Base-by-base conservation (phyloP, 2,329 filamentous ascomycete species). In the Colletotrichum sansevieriae region DNA sequence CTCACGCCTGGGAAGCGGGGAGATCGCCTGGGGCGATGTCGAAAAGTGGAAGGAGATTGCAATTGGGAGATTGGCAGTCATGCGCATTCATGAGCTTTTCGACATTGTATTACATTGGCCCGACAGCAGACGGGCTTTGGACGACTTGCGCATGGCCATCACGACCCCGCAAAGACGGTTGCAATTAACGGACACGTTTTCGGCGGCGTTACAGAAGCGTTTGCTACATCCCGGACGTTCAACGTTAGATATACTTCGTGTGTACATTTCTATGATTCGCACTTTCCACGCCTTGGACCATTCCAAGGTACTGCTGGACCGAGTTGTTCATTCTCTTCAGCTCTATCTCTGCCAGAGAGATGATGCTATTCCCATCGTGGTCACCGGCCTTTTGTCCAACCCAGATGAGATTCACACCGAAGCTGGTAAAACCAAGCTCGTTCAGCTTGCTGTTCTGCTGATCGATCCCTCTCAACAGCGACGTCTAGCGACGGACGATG, bases 41-140 rank as follows among this genome's bases (percentile, higher is more conserved):
- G 86, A 90, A 71, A 88, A 88, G 70, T 94, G 91, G 87, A 91
- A 91, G 75, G 88, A 91, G 46, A 90, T 91, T 73, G 91, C 90
- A 15, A 78, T 93, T 51, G 87, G 87, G 3, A 87, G 90, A 51
- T 84, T 95, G 15, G 92, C 92, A 2, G 85, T 87, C 18, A 82
- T 92, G 55, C 87, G 93, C 49, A 92, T 91, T 52, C 83, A 86
- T 8, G 90, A 94, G 74, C 82, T 96, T 10, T 95, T 94, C 74
- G 91, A 95, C 74, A 94, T 95, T 75, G 90, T 94, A 52, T 85
- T 92, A 65, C 84, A 87, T 65, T 96, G 92, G 92, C 91, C 92
- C 4, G 79, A 85, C 41, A 93, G 91, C 72, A 84, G 86, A 63
- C 90, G 90, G 2, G 93, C 91, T 1, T 84, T 96, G 3, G 87